Percentiles rank a stretch among this genome's conserved stretches.
These are phyloP conservation scores for Shiraia sp. DNA, from an alignment of 2,329 filamentous ascomycete genomes.

Conservation along the genomic window DNA sequence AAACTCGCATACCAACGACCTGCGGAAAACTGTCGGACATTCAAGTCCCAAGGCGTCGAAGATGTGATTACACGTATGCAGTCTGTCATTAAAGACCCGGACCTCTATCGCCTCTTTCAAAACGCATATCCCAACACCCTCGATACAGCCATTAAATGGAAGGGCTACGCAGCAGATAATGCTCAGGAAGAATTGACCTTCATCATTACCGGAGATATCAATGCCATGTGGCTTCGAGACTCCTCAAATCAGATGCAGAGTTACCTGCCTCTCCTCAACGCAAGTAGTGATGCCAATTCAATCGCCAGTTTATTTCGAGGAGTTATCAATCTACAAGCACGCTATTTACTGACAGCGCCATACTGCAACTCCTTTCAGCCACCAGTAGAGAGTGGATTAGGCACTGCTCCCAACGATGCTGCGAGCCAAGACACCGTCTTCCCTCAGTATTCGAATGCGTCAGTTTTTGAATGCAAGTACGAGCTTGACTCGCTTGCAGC, in stretches of 20 bases:
- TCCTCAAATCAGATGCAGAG: conserved; percentile 72
- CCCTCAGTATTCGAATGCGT: conserved; percentile 48
- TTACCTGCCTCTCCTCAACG: conserved; percentile 64
- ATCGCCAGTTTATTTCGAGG: conserved; percentile 71
- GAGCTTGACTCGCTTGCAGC: conserved; percentile 58
- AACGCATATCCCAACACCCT: conserved; percentile 77
- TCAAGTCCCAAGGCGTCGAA: conserved; percentile 51
- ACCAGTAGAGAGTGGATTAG: conserved; percentile 52
- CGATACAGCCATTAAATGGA: conserved; percentile 73
- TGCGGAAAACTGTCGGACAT: conserved; percentile 50
- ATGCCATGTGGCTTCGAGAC: conserved; percentile 60
- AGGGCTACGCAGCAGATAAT: conserved; percentile 61
- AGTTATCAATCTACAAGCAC: conserved; percentile 71
- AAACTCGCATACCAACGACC: conserved; percentile 53
- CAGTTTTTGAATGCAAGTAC: conserved; percentile 59
- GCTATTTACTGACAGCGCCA: conserved; percentile 66
- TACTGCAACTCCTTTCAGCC: conserved; percentile 60
- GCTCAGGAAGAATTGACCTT: conserved; percentile 66
- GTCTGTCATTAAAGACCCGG: conserved; percentile 53
- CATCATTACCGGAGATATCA: conserved; percentile 62
- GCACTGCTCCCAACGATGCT: conserved; percentile 43
- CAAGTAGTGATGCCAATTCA: conserved; percentile 58
- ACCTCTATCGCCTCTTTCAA: conserved; percentile 70
- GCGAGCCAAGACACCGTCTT: conserved; percentile 48
- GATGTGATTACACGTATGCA: conserved; percentile 41